phyloP scores from a whole-genome alignment of 345 rosid species.

The Moricandia arvensis region DNA sequence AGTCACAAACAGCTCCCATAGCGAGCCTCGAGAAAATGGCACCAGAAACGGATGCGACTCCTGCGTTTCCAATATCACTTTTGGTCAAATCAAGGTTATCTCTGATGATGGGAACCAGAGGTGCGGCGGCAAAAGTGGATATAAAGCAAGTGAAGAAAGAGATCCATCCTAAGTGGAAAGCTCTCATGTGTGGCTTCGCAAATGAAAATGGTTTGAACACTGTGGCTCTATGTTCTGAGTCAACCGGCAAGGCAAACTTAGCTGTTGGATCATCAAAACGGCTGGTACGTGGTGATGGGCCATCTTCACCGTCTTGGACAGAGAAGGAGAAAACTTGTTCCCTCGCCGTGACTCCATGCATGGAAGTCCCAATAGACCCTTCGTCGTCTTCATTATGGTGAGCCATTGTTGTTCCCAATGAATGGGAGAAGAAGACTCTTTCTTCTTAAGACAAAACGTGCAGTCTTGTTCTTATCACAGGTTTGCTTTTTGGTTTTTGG shows the following conservation, averaged over 20 bases:
- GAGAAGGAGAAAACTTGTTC: slow-evolving; percentile 66
- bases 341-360: slow-evolving; percentile 65
- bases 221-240: slow-evolving; percentile 81
- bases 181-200: slow-evolving; percentile 80
- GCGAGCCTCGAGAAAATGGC: slow-evolving; percentile 78
- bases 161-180: slow-evolving; percentile 84
- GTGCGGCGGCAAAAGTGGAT: slow-evolving; percentile 87
- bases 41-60: slow-evolving; percentile 82
- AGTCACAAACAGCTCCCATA: slow-evolving; percentile 83
- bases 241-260: slow-evolving; percentile 66
- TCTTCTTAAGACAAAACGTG: slow-evolving; percentile 16
- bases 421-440: slow-evolving; percentile 17
- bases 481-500: not conserved
- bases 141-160: slow-evolving; percentile 88
- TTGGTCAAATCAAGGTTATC: slow-evolving; percentile 75
- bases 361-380: slow-evolving; percentile 47
- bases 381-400: slow-evolving; percentile 31
- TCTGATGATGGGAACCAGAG: slow-evolving; percentile 71
- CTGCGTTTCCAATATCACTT: slow-evolving; percentile 70
- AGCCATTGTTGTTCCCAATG: slow-evolving; percentile 4
- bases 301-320: slow-evolving; percentile 10
- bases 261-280: slow-evolving; percentile 40
- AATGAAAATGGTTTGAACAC: slow-evolving; percentile 61
- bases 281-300: slow-evolving; percentile 3
- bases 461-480: slow-evolving; percentile 2